Evolutionary conservation across 768 basidiomycete species (phyloP).

Genomic region (Amanita thiersii): DNA sequence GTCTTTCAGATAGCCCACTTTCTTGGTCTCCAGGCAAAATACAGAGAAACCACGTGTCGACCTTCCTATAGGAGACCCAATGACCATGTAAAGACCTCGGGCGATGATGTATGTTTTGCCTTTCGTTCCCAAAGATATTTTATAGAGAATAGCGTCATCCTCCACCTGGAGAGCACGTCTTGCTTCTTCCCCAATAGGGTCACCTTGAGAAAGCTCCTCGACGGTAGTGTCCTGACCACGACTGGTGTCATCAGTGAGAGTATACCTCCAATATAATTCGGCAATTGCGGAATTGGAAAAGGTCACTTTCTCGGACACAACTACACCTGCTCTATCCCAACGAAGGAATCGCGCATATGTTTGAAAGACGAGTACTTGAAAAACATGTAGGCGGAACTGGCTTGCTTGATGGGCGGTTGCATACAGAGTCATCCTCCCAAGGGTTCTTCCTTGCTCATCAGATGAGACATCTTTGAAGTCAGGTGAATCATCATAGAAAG

Average conservation of each 20-base stretch:
- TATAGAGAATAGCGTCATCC: neutral
- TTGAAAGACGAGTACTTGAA: neutral
- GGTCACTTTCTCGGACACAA: neutral
- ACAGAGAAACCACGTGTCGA: neutral
- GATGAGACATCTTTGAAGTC: too few relatives aligned
- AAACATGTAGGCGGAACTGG: neutral
- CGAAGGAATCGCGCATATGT: neutral
- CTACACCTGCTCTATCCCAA: neutral
- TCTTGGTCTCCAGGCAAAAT: neutral
- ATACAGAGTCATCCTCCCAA: neutral
- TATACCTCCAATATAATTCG: neutral
- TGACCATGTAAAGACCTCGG: neutral
- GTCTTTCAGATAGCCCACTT: neutral
- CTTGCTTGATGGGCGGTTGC: neutral
- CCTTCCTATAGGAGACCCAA: neutral
- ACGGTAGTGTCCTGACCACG: neutral
- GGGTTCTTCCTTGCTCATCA: constrained; percentile 5
- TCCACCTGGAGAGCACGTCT: neutral
- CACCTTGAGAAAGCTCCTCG: neutral
- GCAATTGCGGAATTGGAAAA: neutral
- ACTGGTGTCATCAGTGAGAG: neutral
- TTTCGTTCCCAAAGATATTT: neutral
- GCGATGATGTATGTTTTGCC: neutral
- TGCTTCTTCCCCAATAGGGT: neutral
- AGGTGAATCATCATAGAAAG: neutral